Evolutionary conservation across 2,329 filamentous ascomycete species (phyloP).

Genomic region (Endothia cerciana): DNA sequence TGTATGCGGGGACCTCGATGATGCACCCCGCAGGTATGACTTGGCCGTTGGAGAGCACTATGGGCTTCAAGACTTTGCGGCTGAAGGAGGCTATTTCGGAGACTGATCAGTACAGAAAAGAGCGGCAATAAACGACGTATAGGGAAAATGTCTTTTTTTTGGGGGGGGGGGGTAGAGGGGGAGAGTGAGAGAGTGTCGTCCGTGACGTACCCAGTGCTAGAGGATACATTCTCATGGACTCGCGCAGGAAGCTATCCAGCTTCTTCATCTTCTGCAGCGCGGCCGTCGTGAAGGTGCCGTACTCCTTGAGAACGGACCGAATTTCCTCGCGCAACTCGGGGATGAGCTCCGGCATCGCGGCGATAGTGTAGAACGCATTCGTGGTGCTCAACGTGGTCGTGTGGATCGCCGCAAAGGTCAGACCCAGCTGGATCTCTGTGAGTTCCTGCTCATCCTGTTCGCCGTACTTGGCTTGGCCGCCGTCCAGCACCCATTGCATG

Average conservation of each 20-base stretch:
- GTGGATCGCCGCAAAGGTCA: conserved; percentile 56
- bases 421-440: conserved; percentile 46
- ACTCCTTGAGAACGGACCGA: conserved; percentile 40
- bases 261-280: conserved; percentile 41
- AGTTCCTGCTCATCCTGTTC: conserved; percentile 41
- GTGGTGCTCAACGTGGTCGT: conserved; percentile 52
- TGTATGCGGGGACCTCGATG: conserved; percentile 46
- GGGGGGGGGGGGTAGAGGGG: no score
- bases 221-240: conserved; percentile 37
- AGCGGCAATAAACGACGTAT: no score
- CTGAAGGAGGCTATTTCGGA: conserved; percentile 46
- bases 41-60: conserved; percentile 59
- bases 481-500: conserved; percentile 50
- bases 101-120: not conserved
- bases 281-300: conserved; percentile 36
- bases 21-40: conserved; percentile 48
- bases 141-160: no score
- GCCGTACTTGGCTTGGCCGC: conserved; percentile 41
- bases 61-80: conserved; percentile 53
- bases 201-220: conserved; percentile 37
- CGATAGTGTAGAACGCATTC: conserved; percentile 57
- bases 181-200: conserved; percentile 1
- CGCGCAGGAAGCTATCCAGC: conserved; percentile 39
- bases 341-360: conserved; percentile 53
- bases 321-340: conserved; percentile 57